Evolutionary conservation across 257 asterid species (phyloP), one percentile per base, ranked within the genome.

Genomic region (Cordia subcordata): DNA sequence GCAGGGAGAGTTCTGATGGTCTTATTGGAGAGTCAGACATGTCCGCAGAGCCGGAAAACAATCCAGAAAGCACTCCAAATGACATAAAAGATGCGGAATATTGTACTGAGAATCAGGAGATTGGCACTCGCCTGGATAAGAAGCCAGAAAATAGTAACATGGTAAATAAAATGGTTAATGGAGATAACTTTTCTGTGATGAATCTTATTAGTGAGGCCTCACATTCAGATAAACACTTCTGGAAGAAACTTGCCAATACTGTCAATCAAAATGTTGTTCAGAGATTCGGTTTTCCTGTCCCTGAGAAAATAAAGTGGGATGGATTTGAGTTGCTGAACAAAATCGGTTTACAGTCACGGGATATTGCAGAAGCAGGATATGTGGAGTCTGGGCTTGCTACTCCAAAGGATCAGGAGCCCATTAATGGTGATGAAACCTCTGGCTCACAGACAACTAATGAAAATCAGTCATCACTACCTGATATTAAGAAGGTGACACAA

Each of bases 361-460:
- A 85, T 66, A 66, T 59, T 57, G 99, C 99, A 6, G 99, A 86
- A 68, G 85, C 85, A 51, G 75, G 75, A 47, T 93, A 82, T 64
- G 68, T 89, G 51, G 92, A 93, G 67, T 84, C 97, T 4, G 99
- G 99, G 49, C 93, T 93, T 62, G 97, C 96, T 45, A 81, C 95
- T 61, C 86, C 95, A 35, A 77, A 65, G 59, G 72, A 69, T 63
- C 77, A 66, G 49, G 83, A 72, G 58, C 55, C 44, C 40, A 56
- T 53, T 69, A 67, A 66, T 56, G 71, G 49, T 53, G 75, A 71
- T 65, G 69, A 65, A 38, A 61, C 72, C 53, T 47, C 72, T 62
- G 85, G 55, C 35, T 60, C 69, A 19, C 59, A 45, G 44, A 44
- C 86, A 55, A 50, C 32, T 14, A 69, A 55, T 47, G 49, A 51